Percentiles rank a stretch among this genome's conserved stretches.
These are phyloP conservation scores for Rhizodiscina lignyota DNA, from an alignment of 495 filamentous ascomycete species.

Conservation along the genomic window DNA sequence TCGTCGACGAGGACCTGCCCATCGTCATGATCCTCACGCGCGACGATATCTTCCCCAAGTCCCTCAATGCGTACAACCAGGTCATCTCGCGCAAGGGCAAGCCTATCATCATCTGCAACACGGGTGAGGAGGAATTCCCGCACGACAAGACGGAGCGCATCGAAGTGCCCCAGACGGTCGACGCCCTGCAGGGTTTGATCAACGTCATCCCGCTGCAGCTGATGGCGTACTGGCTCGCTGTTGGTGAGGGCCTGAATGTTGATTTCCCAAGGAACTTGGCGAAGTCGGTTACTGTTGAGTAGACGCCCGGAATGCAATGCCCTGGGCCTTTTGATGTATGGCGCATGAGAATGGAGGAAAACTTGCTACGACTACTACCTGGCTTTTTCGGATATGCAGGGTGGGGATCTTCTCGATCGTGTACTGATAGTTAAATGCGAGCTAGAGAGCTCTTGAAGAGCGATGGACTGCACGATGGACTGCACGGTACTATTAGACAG, in stretches of 20 bases:
- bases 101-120: slow-evolving; percentile 97
- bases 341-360: background rate
- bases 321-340: background rate
- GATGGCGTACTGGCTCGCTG: slow-evolving; percentile 96
- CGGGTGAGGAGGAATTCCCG: slow-evolving; percentile 75
- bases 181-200: slow-evolving; percentile 85
- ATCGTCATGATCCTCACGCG: slow-evolving; percentile 99
- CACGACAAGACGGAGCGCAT: slow-evolving; percentile 83
- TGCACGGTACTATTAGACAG: too few relatives aligned
- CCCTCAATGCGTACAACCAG: slow-evolving; percentile 96
- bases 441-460: too few relatives aligned
- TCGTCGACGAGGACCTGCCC: slow-evolving; percentile 93
- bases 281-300: slow-evolving; percentile 98
- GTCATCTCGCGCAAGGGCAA: slow-evolving; percentile 88
- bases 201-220: slow-evolving; percentile 97
- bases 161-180: slow-evolving; percentile 88
- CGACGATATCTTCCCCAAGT: slow-evolving; percentile 90
- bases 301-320: slow-evolving; percentile 17
- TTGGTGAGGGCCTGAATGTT: slow-evolving; percentile 87
- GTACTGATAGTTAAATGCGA: too few relatives aligned
- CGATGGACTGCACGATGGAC: too few relatives aligned
- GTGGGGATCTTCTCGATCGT: too few relatives aligned
- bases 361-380: too few relatives aligned
- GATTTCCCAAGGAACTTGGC: slow-evolving; percentile 96
- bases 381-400: slow-evolving; percentile 3